Percentiles rank a stretch among this genome's conserved stretches.
phyloP scores from a whole-genome alignment of 371 early-diverging fungal species.

The Gilbertella persicaria region DNA sequence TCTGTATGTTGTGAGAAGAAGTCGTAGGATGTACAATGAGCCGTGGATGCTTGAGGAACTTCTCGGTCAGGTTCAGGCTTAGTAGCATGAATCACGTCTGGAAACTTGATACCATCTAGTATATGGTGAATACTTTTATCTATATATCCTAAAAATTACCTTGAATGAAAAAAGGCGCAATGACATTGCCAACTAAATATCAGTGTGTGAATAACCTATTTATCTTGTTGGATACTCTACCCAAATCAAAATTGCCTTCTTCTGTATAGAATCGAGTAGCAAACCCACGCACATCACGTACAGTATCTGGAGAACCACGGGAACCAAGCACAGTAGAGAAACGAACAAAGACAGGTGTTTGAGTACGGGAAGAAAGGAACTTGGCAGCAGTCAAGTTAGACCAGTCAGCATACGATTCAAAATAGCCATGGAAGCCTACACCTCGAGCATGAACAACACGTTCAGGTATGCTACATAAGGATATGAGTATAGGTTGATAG shows the following conservation, averaged over 20 bases:
- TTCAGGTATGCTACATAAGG: constrained; percentile 49
- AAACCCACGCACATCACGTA: constrained; percentile 61
- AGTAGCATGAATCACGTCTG: constrained; percentile 53
- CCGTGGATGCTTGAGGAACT: constrained; percentile 52
- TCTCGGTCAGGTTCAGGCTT: constrained; percentile 53
- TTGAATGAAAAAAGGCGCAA: constrained; percentile 54
- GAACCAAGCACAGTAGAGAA: constrained; percentile 58
- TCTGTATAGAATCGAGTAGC: constrained; percentile 64
- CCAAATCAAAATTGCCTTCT: constrained; percentile 56
- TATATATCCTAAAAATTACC: neutral
- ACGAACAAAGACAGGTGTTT: constrained; percentile 61
- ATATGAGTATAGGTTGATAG: neutral
- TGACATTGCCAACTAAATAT: constrained; percentile 42
- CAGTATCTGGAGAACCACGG: constrained; percentile 54
- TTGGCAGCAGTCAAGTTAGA: constrained; percentile 48
- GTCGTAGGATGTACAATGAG: constrained; percentile 54
- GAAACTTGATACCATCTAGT: constrained; percentile 50
- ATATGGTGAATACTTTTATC: neutral
- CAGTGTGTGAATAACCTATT: neutral
- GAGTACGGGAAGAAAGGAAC: constrained; percentile 36
- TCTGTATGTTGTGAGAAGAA: constrained; percentile 53
- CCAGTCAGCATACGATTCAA: constrained; percentile 46
- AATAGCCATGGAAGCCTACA: constrained; percentile 56
- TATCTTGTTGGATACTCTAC: neutral
- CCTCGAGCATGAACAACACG: constrained; percentile 60